Evolutionary conservation across 495 filamentous ascomycete genomes (phyloP), one percentile per base, ranked within the genome.

Genomic region (Trichoderma gamsii): DNA sequence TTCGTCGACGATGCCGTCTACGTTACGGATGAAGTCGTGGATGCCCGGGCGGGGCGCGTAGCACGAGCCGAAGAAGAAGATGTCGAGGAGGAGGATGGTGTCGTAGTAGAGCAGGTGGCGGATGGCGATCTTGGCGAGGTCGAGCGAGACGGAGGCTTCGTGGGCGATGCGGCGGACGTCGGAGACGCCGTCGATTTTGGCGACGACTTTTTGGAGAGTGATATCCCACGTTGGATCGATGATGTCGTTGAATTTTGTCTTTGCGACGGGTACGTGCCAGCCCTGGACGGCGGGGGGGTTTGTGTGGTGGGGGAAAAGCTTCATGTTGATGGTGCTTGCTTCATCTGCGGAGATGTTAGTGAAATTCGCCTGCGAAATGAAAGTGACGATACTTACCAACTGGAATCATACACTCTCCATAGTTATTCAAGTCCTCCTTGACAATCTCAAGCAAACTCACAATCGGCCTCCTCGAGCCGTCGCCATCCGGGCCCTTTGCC

Each of bases 321-420:
- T 97, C 83, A 99, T 90, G 77, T 97, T 97, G 74, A 99, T 86
- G 13, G 92, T 97, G 79, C 97, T 97, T 69, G 91, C 87, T 69
- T 96, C 92, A 77, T 97, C 93, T 92, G 27, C 25, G 49, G 7
- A 13, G 16, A 18, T 16, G 52, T 68, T 21, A 41, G 66, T 16
- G 25, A 52, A 38, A 18, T 41, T 27, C 49, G 25, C 52, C 29
- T 18, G 27, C 35, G 41, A 56, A 49, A 41, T 15, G 61, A 38
- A 41, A 35, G 32, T 18, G 59, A 56, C 44, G 61, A 44, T 0
- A 80, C 83, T 41, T 78, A 92, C 89, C 89, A 72, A 97, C 92
- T 2, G 93, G 92, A 71, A 97, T 95, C 93, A 97, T 93, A 85
- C 92, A 96, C 80, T 99, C 95, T 72, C 89, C 92, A 71, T 98